These are phyloP conservation scores for Trichophyton rubrum DNA, from an alignment of 2,329 filamentous ascomycete genomes.

Conservation along the genomic window DNA sequence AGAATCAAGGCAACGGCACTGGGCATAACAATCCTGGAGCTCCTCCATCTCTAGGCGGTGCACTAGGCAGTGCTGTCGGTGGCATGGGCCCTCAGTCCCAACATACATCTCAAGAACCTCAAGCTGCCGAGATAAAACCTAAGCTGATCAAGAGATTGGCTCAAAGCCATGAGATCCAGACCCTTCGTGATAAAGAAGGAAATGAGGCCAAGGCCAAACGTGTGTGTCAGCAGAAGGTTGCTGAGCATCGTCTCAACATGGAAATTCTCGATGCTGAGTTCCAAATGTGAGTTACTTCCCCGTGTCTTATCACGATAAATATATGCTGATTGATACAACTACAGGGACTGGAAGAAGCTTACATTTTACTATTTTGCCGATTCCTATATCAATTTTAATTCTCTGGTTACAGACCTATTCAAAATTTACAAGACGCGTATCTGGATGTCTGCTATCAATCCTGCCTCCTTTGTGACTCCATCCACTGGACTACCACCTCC, in stretches of 20 bases:
- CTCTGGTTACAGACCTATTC: slow-evolving; percentile 90
- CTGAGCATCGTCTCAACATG: slow-evolving; percentile 90
- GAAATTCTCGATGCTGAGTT: slow-evolving; percentile 98
- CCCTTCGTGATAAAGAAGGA: slow-evolving; percentile 86
- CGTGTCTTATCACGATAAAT: not conserved
- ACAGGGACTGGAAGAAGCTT: slow-evolving; percentile 94
- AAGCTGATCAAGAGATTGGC: slow-evolving; percentile 95
- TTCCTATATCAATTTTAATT: slow-evolving; percentile 98
- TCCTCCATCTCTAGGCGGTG: slow-evolving; percentile 50
- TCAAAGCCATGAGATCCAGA: slow-evolving; percentile 78
- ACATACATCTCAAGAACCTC: slow-evolving; percentile 60
- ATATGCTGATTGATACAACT: slow-evolving; percentile 4
- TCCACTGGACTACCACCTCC: slow-evolving; percentile 57
- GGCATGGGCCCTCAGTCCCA: slow-evolving; percentile 65
- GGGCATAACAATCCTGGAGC: slow-evolving; percentile 36
- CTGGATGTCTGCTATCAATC: slow-evolving; percentile 99
- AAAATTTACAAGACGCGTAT: slow-evolving; percentile 99
- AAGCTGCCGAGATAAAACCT: slow-evolving; percentile 68
- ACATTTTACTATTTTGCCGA: slow-evolving; percentile 99
- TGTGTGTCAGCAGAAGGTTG: slow-evolving; percentile 91
- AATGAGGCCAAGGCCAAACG: slow-evolving; percentile 96
- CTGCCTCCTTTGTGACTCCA: slow-evolving; percentile 80
- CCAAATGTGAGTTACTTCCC: slow-evolving; percentile 64
- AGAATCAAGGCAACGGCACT: slow-evolving; percentile 39
- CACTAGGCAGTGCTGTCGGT: slow-evolving; percentile 59